These are phyloP conservation scores for Hericium rajendrae DNA, from an alignment of 768 basidiomycete species.

Conservation along the genomic window DNA sequence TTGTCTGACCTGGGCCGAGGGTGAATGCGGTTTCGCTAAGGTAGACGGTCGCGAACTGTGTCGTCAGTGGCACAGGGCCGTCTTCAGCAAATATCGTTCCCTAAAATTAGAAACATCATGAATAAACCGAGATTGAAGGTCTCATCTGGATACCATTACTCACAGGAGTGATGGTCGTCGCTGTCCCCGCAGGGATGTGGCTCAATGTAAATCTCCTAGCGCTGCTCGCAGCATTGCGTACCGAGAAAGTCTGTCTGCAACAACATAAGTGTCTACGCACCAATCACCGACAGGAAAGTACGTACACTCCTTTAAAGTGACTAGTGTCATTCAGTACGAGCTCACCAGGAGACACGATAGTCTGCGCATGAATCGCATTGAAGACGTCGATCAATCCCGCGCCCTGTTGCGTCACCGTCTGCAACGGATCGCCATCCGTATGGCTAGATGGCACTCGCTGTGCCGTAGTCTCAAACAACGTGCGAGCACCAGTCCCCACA, in stretches of 20 bases:
- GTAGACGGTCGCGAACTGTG: constrained; percentile 33
- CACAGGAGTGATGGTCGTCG: constrained; percentile 35
- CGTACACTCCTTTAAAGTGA: constrained; percentile 36
- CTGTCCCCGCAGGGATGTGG: constrained; percentile 51
- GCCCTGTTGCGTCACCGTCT: constrained; percentile 45
- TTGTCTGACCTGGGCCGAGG: constrained; percentile 33
- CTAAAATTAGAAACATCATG: constrained; percentile 15
- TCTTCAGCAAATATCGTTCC: constrained; percentile 30
- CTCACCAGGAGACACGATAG: constrained; percentile 45
- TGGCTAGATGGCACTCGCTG: constrained; percentile 11
- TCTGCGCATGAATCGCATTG: constrained; percentile 43
- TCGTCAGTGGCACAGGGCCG: constrained; percentile 43
- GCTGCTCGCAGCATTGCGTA: constrained; percentile 38
- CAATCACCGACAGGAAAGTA: not conserved
- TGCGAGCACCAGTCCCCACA: not conserved
- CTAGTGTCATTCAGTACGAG: constrained; percentile 59
- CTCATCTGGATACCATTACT: constrained; percentile 4
- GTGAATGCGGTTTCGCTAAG: constrained; percentile 37
- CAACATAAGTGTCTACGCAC: not conserved
- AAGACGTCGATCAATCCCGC: constrained; percentile 42
- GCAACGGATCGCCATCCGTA: constrained; percentile 39
- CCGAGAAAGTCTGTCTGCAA: constrained; percentile 36
- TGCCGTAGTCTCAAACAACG: not conserved
- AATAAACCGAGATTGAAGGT: not conserved
- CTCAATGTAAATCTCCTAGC: constrained; percentile 36